Conservation (phyloP, 257 asterid species). For the Petunia secreta region DNA sequence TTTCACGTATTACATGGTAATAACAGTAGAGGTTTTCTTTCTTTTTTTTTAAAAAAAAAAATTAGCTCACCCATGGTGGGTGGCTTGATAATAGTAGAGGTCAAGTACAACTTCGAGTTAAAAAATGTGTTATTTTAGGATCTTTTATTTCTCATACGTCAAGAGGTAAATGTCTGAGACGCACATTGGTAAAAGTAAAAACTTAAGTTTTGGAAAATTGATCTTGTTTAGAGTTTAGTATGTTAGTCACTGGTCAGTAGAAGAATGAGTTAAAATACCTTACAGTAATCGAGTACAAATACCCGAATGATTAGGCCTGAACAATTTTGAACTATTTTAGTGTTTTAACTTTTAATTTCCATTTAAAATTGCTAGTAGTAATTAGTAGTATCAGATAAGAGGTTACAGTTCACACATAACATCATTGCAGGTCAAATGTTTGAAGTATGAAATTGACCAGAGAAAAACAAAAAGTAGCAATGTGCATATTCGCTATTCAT, state of each 20-base stretch:
- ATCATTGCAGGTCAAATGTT: conserved; percentile 25
- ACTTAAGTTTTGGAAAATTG: too few relatives aligned
- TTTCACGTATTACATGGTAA: too few relatives aligned
- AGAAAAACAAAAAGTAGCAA: not conserved
- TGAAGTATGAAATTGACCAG: conserved; percentile 22
- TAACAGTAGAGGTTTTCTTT: too few relatives aligned
- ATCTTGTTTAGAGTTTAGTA: not conserved
- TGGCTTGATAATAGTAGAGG: too few relatives aligned
- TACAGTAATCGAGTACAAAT: not conserved
- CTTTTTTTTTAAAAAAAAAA: too few relatives aligned
- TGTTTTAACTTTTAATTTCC: not conserved
- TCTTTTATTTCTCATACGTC: too few relatives aligned
- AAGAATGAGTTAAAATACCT: not conserved
- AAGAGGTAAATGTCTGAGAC: too few relatives aligned
- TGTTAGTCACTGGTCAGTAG: not conserved
- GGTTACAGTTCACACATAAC: conserved; percentile 1
- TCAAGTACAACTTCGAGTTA: not conserved
- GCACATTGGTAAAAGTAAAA: too few relatives aligned
- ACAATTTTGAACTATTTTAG: not conserved
- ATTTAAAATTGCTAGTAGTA: not conserved
- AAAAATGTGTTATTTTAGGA: not conserved
- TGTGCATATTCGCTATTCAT: not conserved
- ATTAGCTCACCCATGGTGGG: too few relatives aligned
- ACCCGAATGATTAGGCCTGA: not conserved
- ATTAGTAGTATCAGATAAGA: not conserved